Evolutionary conservation across 1,284 basidiomycete genomes (phyloP).

Genomic region (Ceratobasidium sp.): DNA sequence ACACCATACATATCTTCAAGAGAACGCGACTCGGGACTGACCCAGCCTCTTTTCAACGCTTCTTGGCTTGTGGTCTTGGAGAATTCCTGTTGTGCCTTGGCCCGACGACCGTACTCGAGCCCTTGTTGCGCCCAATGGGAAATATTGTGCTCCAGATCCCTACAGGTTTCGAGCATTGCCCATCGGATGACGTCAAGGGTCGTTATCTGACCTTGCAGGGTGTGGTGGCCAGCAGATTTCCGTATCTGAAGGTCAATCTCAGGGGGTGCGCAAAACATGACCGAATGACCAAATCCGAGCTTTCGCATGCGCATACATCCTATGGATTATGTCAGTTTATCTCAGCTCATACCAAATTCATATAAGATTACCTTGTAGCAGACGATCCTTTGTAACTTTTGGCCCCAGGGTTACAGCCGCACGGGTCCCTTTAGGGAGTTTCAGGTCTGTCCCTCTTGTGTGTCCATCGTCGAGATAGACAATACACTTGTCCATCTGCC

Average conservation of each 20-base stretch:
- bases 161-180: constrained; percentile 36
- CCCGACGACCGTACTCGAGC: constrained; percentile 52
- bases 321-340: constrained; percentile 39
- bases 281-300: constrained; percentile 58
- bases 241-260: constrained; percentile 57
- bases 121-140: constrained; percentile 54
- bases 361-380: constrained; percentile 58
- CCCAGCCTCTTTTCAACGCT: constrained; percentile 49
- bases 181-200: constrained; percentile 23
- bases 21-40: constrained; percentile 53
- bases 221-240: background rate
- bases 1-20: constrained; percentile 53
- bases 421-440: background rate
- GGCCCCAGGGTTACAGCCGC: constrained; percentile 59
- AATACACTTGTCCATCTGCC: constrained; percentile 27
- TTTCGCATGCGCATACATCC: constrained; percentile 62
- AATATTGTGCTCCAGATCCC: constrained; percentile 3
- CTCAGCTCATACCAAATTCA: background rate
- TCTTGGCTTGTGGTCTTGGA: background rate
- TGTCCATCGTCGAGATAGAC: constrained; percentile 22
- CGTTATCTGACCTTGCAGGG: background rate
- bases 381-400: constrained; percentile 61
- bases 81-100: constrained; percentile 41
- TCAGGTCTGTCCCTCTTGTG: constrained; percentile 23
- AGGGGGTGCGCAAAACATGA: constrained; percentile 59